Evolutionary conservation across 306 rosid species (phyloP), one percentile per base, ranked within the genome.

Genomic region (Prinsepia uniflora): DNA sequence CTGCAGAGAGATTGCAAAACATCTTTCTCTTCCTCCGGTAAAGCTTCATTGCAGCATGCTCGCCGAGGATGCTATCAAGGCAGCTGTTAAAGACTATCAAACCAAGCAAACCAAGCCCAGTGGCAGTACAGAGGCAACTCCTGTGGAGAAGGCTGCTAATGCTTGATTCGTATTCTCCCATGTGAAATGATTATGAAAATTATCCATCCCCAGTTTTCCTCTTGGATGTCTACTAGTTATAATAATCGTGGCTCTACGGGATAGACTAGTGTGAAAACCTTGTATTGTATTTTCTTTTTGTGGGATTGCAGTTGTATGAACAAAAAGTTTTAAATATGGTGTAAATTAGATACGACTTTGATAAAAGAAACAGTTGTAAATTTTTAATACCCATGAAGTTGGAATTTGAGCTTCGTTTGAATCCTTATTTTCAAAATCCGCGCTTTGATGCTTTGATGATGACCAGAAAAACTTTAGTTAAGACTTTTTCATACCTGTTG

Each of bases 1-100:
- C 8, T 78, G 73, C 84, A 95, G 99, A 69, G 99, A 95, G 80
- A 95, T 95, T 17, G 99, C 99, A 17, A 91, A 95, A 79, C 97
- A 91, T 80, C 97, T 95, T 5, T 87, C 96, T 4, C 99, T 95
- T 49, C 99, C 99, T 40, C 99, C 99, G 0, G 99, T 95, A 17
- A 95, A 95, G 89, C 86, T 95, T 72, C 99, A 95, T 79, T 91
- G 99, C 85, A 95, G 97, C 86, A 95, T 95, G 99, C 97, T 95
- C 48, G 99, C 99, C 14, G 99, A 95, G 86, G 99, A 95, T 77
- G 99, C 99, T 5, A 95, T 95, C 72, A 95, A 95, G 82, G 97
- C 99, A 50, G 99, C 99, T 50, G 89, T 95, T 63, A 91, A 95
- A 84, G 97, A 95, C 74, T 95, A 91, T 53, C 91, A 86, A 75